Evolutionary conservation across 345 rosid genomes (phyloP), one percentile per base, ranked within the genome.

Genomic region (Populus tremula): DNA sequence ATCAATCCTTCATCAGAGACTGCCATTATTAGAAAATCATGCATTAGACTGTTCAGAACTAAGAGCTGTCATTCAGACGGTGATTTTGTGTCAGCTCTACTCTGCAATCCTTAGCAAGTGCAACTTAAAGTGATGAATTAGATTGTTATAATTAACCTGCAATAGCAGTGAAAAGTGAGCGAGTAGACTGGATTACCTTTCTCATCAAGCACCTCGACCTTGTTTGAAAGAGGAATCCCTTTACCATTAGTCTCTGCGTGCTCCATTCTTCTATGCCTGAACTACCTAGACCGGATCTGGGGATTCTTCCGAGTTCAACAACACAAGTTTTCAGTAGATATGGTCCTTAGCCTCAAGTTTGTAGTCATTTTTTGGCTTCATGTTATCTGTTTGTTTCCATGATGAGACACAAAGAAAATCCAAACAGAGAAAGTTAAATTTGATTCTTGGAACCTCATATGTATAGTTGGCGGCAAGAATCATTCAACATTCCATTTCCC

Each of bases 141-240:
- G 7, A 50, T 6, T 20, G n/a, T 6, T 20, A 20, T 53, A 53
- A 53, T 53, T 53, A 20, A 53, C 59, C 6, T 8, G 41, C 13
- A 10, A 11, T 11, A 43, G 47, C 47, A 43, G 47, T 43, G 47
- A 43, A 2, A 43, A 41, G 13, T 43, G 4, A 43, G 14, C 11
- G 47, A 11, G 47, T 43, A 2, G 47, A 20, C 59, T 6, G 59
- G 7, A 53, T 53, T 53, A 53, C 59, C 59, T 20, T 6, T 53
- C 59, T 85, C 85, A 35, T 85, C 69, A 25, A 50, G 23, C 36
- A 13, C 35, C 18, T 61, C 61, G 68, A 16, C 35, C 11, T 75
- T 29, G 12, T 63, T 21, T 18, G 43, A 43, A 27, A 59, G 64
- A 65, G 10, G 21, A 31, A 13, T 21, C 41, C 9, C 23, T n/a